A percentile compares a stretch with the other conserved stretches of the same genome.
Conservation (phyloP, 495 filamentous ascomycete genomes). For the Beverwykella pulmonaria region DNA sequence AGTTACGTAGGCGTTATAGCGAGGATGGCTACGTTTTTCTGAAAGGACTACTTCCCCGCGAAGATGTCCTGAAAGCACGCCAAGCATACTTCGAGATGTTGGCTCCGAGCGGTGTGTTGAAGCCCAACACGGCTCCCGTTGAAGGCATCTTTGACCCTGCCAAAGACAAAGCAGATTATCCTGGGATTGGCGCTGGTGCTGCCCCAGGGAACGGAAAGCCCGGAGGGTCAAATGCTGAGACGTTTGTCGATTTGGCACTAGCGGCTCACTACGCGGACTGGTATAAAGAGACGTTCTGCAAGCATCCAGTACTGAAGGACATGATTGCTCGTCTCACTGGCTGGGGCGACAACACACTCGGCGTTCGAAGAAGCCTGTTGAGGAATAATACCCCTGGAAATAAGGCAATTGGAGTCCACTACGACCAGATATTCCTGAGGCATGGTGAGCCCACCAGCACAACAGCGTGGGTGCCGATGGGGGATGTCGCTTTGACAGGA, state of each 20-base stretch:
- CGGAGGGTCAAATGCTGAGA: conserved; percentile 47
- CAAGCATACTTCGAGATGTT: conserved; percentile 61
- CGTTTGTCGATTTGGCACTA: conserved; percentile 59
- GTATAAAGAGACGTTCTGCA: conserved; percentile 61
- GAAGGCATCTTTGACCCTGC: conserved; percentile 56
- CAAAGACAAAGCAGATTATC: conserved; percentile 54
- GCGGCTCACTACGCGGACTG: conserved; percentile 60
- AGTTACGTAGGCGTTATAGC: conserved; percentile 56
- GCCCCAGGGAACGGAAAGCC: conserved; percentile 55
- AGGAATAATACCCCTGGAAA: conserved; percentile 63
- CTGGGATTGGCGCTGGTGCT: conserved; percentile 61
- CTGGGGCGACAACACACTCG: conserved; percentile 58
- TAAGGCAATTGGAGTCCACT: conserved; percentile 65
- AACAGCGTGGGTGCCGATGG: conserved; percentile 69
- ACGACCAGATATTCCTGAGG: conserved; percentile 68
- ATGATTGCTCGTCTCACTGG: conserved; percentile 58
- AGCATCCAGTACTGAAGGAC: conserved; percentile 55
- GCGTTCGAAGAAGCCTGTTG: conserved; percentile 41
- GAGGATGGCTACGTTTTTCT: conserved; percentile 64
- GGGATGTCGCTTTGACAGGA: conserved; percentile 59
- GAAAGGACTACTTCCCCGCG: conserved; percentile 60
- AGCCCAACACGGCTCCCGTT: conserved; percentile 45
- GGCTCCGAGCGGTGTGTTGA: conserved; percentile 59
- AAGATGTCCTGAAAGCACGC: conserved; percentile 59
- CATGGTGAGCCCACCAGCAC: conserved; percentile 59